Conservation (phyloP, 768 basidiomycete genomes). For the Imleria badia region DNA sequence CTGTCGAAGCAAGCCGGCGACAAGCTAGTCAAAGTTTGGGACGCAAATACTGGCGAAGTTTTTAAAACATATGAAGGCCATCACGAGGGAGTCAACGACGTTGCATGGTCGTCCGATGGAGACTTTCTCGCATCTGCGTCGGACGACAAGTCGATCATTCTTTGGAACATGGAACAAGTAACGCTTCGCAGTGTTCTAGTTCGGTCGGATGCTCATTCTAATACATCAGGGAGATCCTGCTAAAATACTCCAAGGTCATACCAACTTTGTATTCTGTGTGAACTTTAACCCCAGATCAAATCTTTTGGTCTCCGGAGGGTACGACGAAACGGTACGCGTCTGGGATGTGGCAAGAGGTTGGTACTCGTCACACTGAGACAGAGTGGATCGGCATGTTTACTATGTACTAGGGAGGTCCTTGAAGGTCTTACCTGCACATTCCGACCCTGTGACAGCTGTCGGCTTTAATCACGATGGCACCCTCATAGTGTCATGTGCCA, state of each 20-base stretch:
- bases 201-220: neutral
- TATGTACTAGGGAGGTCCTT: constrained; percentile 65
- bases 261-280: constrained; percentile 92
- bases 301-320: constrained; percentile 89
- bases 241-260: constrained; percentile 79
- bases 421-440: constrained; percentile 91
- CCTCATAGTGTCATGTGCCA: constrained; percentile 90
- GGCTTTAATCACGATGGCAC: constrained; percentile 95
- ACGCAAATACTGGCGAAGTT: constrained; percentile 68
- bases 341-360: constrained; percentile 93
- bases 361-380: neutral
- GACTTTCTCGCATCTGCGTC: constrained; percentile 88
- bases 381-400: constrained; percentile 1
- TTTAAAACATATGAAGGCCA: constrained; percentile 74
- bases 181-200: constrained; percentile 10
- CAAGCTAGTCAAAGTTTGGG: constrained; percentile 81
- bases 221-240: constrained; percentile 50
- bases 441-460: constrained; percentile 94
- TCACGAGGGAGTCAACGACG: constrained; percentile 81
- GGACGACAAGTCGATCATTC: constrained; percentile 85
- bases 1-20: constrained; percentile 70
- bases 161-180: constrained; percentile 80
- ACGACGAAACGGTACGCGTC: constrained; percentile 94
- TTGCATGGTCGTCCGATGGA: constrained; percentile 85
- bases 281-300: constrained; percentile 91